Conservation (phyloP, 1,284 basidiomycete species). For the Tylopilus sp. region DNA sequence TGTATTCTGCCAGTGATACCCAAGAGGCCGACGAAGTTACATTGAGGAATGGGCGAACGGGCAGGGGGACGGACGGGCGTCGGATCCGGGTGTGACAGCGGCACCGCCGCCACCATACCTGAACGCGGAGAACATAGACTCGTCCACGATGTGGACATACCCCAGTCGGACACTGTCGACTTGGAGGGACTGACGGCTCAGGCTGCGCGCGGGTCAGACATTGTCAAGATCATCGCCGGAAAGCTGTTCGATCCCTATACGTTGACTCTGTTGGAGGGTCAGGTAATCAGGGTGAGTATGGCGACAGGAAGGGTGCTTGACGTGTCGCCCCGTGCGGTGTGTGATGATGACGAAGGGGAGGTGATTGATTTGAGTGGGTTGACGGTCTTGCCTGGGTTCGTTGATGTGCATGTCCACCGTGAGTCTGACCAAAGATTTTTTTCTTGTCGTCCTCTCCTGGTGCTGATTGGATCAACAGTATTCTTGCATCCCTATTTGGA, state of each 20-base stretch:
- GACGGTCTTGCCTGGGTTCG: constrained; percentile 71
- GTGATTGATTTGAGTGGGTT: constrained; percentile 61
- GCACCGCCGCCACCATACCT: neutral
- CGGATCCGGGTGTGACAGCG: neutral
- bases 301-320: constrained; percentile 49
- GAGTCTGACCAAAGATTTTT: constrained; percentile 31
- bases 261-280: constrained; percentile 44
- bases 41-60: too few relatives aligned
- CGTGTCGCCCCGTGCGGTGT: constrained; percentile 40
- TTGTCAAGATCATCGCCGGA: constrained; percentile 46
- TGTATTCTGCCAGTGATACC: too few relatives aligned
- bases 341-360: constrained; percentile 41
- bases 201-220: neutral
- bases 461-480: constrained; percentile 48
- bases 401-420: constrained; percentile 78
- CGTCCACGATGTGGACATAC: too few relatives aligned
- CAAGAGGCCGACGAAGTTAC: too few relatives aligned
- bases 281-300: constrained; percentile 50
- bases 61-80: neutral
- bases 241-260: constrained; percentile 55
- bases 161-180: too few relatives aligned
- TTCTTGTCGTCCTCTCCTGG: neutral
- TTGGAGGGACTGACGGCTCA: too few relatives aligned
- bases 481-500: constrained; percentile 73
- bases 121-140: neutral